Evolutionary conservation across 441 rosid genomes (phyloP).

Genomic region (Brassica balearica): DNA sequence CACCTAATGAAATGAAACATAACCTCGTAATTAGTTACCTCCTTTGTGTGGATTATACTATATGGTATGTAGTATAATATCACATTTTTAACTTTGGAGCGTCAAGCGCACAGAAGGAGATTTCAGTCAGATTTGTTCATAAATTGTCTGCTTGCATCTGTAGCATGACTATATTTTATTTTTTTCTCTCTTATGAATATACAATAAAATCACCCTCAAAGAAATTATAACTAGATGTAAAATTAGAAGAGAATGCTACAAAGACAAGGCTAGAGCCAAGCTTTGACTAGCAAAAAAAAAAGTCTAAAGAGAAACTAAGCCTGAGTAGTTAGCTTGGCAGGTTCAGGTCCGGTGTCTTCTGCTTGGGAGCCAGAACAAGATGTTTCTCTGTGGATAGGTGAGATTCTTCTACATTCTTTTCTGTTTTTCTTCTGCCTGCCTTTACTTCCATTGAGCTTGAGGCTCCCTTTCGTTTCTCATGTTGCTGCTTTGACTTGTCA

Average conservation of each 20-base stretch:
- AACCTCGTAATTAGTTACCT: too few species aligned
- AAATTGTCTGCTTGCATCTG: too few species aligned
- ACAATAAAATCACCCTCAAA: too few species aligned
- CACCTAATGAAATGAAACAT: too few species aligned
- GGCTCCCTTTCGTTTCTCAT: slow-evolving; percentile 62
- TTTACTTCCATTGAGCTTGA: slow-evolving; percentile 59
- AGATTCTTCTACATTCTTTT: slow-evolving; percentile 53
- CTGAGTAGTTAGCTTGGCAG: slow-evolving; percentile 22
- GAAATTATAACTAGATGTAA: slow-evolving; percentile 1
- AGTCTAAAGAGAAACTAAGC: slow-evolving; percentile 31
- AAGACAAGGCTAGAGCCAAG: slow-evolving; percentile 16
- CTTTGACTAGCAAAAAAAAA: neutral
- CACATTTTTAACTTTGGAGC: too few species aligned
- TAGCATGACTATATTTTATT: too few species aligned
- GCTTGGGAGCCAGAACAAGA: slow-evolving; percentile 24
- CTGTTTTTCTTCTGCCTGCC: slow-evolving; percentile 63
- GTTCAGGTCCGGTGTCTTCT: slow-evolving; percentile 28
- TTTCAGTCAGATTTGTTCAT: too few species aligned
- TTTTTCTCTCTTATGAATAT: too few species aligned
- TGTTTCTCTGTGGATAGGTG: neutral
- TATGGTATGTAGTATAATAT: too few species aligned
- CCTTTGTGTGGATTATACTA: too few species aligned
- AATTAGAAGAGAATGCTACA: slow-evolving; percentile 2
- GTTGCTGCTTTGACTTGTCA: slow-evolving; percentile 41
- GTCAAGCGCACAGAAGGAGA: too few species aligned